A percentile compares a stretch with the other conserved stretches of the same genome.
Evolutionary conservation across 179 eudicot species (phyloP).

Genomic region (Pouteria campechiana): DNA sequence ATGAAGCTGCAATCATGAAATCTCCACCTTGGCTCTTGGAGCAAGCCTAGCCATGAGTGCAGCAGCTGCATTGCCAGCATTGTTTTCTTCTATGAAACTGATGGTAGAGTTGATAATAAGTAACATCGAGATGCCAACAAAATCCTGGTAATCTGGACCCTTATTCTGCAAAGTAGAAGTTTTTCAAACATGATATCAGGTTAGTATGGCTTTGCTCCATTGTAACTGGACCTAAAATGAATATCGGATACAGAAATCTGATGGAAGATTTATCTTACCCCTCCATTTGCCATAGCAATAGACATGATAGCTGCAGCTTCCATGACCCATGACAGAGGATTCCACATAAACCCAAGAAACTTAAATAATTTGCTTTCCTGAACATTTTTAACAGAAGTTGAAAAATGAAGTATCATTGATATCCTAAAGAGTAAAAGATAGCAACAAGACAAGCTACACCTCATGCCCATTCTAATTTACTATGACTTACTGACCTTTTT

Average conservation of each 20-base stretch:
- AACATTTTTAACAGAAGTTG: not conserved
- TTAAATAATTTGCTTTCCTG: constrained; percentile 28
- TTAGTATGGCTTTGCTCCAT: too few species aligned
- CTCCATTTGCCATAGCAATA: constrained; percentile 29
- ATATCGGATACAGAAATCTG: not conserved
- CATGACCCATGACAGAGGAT: constrained; percentile 36
- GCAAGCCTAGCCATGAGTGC: constrained; percentile 52
- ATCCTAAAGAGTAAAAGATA: not conserved
- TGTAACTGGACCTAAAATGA: too few species aligned
- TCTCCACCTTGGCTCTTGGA: constrained; percentile 46
- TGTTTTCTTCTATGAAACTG: constrained; percentile 52
- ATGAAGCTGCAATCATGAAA: too few species aligned
- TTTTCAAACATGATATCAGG: too few species aligned
- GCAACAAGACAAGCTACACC: not conserved
- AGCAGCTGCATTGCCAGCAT: constrained; percentile 53
- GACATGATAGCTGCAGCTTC: constrained; percentile 38
- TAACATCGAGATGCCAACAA: constrained; percentile 28
- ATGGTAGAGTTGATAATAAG: constrained; percentile 42
- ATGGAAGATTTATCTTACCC: constrained; percentile 13
- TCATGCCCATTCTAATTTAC: too few species aligned
- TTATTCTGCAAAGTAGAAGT: constrained; percentile 8
- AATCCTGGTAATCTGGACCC: constrained; percentile 20
- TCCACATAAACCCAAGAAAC: constrained; percentile 42
- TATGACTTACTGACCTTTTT: constrained; percentile 17
- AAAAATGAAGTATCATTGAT: not conserved